Evolutionary conservation across 495 filamentous ascomycete genomes (phyloP), one percentile per base, ranked within the genome.

Genomic region (Neurospora africana): DNA sequence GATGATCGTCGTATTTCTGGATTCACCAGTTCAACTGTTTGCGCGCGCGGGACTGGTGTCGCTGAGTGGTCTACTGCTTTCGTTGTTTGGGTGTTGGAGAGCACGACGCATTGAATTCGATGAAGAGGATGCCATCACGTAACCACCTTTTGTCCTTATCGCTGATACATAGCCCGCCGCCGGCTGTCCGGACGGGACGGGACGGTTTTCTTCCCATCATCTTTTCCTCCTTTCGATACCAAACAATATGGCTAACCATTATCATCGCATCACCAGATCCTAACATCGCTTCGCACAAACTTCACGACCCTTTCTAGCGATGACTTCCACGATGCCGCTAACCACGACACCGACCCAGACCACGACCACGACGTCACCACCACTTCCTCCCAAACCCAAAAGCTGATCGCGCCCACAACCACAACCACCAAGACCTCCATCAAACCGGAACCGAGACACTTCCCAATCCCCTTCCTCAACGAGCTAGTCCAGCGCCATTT

Each of bases 201-300:
- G n/a, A 11, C 23, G 47, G 47, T 17, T 27, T 58, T 61, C 23
- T 61, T 61, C 23, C 47, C 21, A 27, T 15, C 47, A 23, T 47
- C n/a, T 58, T 30, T 58, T 27, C 11, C 7, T 41, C 5, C 3
- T 15, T 53, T 37, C 17, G 15, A 30, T 8, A 19, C 9, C 35
- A 41, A 13, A 40, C 53, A 58, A 44, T 23, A 40, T 41, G 58
- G 40, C 72, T 73, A 43, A 72, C 67, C 8, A 67, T n/a, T 23
- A 33, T 23, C 40, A 17, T 33, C 11, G 8, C 30, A 39, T 39
- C 39, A 41, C 65, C 71, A 85, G 83, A 75, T 87, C 69, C 80
- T 86, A 37, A 75, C 79, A 8, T 74, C 78, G 21, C 81, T 92
- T 41, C 86, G 84, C 72, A 78, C 84, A 70, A 75, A 84, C 72